Percentiles rank a stretch among this genome's conserved stretches.
Conservation (phyloP, 371 early-diverging fungal species). For the Mucor sp. region DNA sequence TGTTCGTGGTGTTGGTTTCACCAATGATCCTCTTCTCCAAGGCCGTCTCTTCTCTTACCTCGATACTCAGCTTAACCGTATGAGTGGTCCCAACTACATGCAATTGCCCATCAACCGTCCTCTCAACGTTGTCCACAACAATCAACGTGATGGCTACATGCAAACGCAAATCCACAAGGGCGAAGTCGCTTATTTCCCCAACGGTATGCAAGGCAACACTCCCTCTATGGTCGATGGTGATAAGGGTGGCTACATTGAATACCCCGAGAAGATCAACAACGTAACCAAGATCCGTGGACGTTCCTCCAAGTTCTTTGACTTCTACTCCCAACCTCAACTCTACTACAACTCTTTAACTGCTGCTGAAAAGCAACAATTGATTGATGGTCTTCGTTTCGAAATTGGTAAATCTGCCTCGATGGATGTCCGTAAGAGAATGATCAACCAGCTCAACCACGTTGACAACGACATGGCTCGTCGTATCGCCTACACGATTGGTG, state of each 20-base stretch:
- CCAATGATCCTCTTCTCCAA: slow-evolving; percentile 57
- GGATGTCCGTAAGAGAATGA: slow-evolving; percentile 37
- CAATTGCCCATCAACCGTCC: slow-evolving; percentile 60
- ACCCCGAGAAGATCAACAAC: slow-evolving; percentile 27
- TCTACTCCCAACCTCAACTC: slow-evolving; percentile 48
- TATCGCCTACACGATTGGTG: slow-evolving; percentile 39
- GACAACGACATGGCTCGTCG: slow-evolving; percentile 46
- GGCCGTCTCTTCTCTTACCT: slow-evolving; percentile 56
- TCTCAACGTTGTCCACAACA: slow-evolving; percentile 42
- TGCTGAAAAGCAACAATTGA: slow-evolving; percentile 44
- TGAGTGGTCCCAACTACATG: slow-evolving; percentile 50
- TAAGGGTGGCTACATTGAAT: slow-evolving; percentile 42
- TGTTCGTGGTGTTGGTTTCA: slow-evolving; percentile 54
- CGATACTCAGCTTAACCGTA: slow-evolving; percentile 59
- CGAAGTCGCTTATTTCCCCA: slow-evolving; percentile 36
- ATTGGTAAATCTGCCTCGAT: slow-evolving; percentile 34
- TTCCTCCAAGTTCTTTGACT: slow-evolving; percentile 35
- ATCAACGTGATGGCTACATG: slow-evolving; percentile 56
- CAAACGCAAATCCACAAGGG: slow-evolving; percentile 31
- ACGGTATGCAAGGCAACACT: slow-evolving; percentile 32
- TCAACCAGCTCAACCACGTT: slow-evolving; percentile 41
- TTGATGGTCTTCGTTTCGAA: slow-evolving; percentile 48
- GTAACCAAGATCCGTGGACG: slow-evolving; percentile 29
- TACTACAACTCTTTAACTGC: slow-evolving; percentile 46
- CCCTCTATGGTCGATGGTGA: slow-evolving; percentile 23